Conservation (phyloP, 1,284 basidiomycete species). For the Psilocybe mexicana region DNA sequence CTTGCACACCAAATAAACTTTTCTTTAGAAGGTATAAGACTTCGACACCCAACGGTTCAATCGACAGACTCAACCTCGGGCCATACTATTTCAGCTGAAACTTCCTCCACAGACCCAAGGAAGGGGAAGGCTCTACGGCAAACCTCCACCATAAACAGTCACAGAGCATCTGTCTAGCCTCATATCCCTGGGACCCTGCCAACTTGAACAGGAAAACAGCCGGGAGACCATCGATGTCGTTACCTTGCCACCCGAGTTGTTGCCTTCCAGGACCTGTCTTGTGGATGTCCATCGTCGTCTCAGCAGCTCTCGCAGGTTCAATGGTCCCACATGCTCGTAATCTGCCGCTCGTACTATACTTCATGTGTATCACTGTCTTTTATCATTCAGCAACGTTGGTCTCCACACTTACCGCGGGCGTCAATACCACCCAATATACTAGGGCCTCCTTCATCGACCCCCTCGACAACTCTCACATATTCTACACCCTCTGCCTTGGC, state of each 20-base stretch:
- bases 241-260: neutral
- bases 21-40: too few species aligned
- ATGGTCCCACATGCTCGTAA: conserved; percentile 1
- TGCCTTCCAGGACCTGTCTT: neutral
- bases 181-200: too few species aligned
- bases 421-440: neutral
- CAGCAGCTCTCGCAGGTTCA: conserved; percentile 3
- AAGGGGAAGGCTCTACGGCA: too few species aligned
- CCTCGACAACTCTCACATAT: conserved; percentile 1
- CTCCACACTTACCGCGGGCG: neutral
- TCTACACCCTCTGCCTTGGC: neutral
- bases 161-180: too few species aligned
- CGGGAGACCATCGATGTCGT: too few species aligned
- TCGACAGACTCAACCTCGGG: too few species aligned
- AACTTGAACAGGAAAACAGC: too few species aligned
- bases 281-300: conserved; percentile 3
- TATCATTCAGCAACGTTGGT: conserved; percentile 5
- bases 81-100: too few species aligned
- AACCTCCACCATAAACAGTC: too few species aligned
- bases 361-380: conserved; percentile 5
- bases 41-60: too few species aligned
- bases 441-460: conserved; percentile 9
- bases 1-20: too few species aligned
- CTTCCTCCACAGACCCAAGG: too few species aligned
- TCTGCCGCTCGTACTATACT: neutral